Conservation (phyloP, 257 asterid genomes). For the Solanum chmielewskii region DNA sequence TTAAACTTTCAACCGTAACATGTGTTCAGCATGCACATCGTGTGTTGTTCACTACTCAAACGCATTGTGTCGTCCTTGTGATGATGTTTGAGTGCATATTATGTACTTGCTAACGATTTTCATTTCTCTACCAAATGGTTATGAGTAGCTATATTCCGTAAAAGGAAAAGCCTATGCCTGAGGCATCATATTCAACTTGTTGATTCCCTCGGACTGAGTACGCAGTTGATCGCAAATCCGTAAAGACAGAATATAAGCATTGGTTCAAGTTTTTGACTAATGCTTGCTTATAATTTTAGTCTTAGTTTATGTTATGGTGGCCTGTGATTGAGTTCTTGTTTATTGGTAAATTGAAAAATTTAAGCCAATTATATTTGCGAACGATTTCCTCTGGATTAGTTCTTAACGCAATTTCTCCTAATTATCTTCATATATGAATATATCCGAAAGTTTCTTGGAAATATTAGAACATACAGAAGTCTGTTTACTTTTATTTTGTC, state of each 20-base stretch:
- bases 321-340: no score
- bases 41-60: no score
- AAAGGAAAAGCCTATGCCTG: background rate
- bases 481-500: background rate
- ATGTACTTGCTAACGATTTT: background rate
- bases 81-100: background rate
- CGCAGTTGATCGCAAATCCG: no score
- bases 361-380: background rate
- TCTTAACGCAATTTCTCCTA: background rate
- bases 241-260: no score
- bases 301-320: no score
- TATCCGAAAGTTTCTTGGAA: background rate
- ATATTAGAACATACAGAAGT: background rate
- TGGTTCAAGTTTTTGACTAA: background rate
- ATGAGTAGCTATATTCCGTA: background rate
- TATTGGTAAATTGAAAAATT: no score
- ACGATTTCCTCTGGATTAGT: background rate
- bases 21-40: no score
- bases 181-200: background rate
- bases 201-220: background rate
- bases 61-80: no score
- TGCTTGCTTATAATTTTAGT: background rate
- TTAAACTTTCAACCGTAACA: no score
- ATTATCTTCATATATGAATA: background rate
- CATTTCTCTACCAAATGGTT: background rate